Conservation (phyloP, 1,139 yeast genomes). For the Pichia sp. region DNA sequence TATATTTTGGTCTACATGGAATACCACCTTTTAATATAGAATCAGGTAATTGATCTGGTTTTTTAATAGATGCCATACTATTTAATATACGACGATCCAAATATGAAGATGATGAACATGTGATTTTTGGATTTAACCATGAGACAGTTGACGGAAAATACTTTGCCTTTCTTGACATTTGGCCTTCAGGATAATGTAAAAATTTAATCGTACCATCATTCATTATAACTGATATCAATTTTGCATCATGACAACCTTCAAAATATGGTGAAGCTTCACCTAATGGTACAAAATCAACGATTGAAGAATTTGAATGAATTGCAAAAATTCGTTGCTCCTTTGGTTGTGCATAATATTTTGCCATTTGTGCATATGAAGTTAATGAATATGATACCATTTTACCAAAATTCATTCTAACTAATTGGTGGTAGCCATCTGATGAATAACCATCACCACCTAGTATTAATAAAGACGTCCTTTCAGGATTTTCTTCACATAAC, state of each 20-base stretch:
- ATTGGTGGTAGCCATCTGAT: conserved; percentile 42
- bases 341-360: conserved; percentile 66
- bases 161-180: conserved; percentile 47
- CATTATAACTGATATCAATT: conserved; percentile 49
- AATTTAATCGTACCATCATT: conserved; percentile 54
- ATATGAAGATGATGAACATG: conserved; percentile 44
- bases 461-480: conserved; percentile 64
- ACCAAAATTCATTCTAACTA: conserved; percentile 73
- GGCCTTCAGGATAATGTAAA: conserved; percentile 51
- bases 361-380: conserved; percentile 80
- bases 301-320: conserved; percentile 38
- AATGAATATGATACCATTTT: conserved; percentile 70
- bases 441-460: conserved; percentile 58
- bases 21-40: conserved; percentile 71
- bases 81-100: conserved; percentile 34
- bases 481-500: conserved; percentile 79
- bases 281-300: conserved; percentile 44
- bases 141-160: conserved; percentile 74
- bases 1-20: conserved; percentile 56
- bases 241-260: conserved; percentile 64
- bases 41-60: conserved; percentile 24
- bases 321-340: conserved; percentile 50
- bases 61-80: conserved; percentile 24
- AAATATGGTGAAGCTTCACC: conserved; percentile 60
- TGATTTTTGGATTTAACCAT: conserved; percentile 72